Evolutionary conservation across 2,329 filamentous ascomycete species (phyloP).

Genomic region (Aspergillus glaucus): DNA sequence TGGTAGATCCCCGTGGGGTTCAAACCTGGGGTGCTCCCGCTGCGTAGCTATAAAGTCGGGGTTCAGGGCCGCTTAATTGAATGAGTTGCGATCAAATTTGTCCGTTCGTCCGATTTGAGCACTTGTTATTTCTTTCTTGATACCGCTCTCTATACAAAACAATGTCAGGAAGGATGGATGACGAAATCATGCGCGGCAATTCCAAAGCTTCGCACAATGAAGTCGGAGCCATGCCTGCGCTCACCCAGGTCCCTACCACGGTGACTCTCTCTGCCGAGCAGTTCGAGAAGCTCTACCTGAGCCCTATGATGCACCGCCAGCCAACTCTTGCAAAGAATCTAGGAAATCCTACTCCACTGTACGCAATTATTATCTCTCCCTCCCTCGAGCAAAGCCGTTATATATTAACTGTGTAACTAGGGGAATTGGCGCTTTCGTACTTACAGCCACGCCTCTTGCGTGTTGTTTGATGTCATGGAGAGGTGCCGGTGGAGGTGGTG

Average conservation of each 20-base stretch:
- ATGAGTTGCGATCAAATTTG: no score
- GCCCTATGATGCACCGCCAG: constrained; percentile 26
- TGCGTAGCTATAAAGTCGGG: no score
- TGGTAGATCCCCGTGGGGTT: no score
- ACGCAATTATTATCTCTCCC: not conserved
- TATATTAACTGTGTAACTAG: not conserved
- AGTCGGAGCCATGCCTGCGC: not conserved
- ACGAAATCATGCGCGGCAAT: not conserved
- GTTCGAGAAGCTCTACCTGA: constrained; percentile 31
- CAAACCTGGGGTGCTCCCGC: no score
- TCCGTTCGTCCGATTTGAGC: no score
- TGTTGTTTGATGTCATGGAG: constrained; percentile 11
- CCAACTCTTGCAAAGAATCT: constrained; percentile 23
- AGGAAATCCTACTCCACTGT: constrained; percentile 29
- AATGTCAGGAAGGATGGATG: not conserved
- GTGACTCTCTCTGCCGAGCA: constrained; percentile 28
- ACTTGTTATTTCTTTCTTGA: no score
- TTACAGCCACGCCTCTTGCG: constrained; percentile 4
- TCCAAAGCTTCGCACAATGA: not conserved
- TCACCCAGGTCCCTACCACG: constrained; percentile 8
- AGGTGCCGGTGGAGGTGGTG: constrained; percentile 7
- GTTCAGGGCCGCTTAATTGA: no score
- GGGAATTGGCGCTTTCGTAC: constrained; percentile 7
- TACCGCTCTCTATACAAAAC: no score
- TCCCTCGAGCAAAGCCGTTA: not conserved